Evolutionary conservation across 805 yeast genomes (phyloP).

Genomic region (Candida endomychidarum): DNA sequence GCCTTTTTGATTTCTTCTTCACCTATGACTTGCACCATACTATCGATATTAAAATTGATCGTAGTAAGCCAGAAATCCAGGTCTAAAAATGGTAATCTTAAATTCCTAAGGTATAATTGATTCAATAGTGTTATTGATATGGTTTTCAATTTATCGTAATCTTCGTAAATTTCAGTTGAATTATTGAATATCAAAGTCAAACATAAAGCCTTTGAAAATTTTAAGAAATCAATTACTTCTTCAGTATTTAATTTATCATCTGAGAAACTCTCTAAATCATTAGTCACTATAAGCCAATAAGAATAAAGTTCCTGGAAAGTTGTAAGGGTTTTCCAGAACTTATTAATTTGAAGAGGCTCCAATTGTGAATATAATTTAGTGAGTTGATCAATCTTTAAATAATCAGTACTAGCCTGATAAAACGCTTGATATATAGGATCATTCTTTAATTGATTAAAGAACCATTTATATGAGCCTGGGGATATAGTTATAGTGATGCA

Average conservation of each 20-base stretch:
- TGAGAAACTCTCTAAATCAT: constrained; percentile 58
- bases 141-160: constrained; percentile 21
- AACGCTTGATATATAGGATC: constrained; percentile 19
- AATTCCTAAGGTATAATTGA: constrained; percentile 64
- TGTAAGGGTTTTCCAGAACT: constrained; percentile 40
- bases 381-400: constrained; percentile 14
- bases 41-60: constrained; percentile 32
- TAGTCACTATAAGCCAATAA: constrained; percentile 64
- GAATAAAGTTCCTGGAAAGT: constrained; percentile 63
- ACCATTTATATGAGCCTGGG: constrained; percentile 37
- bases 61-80: constrained; percentile 53
- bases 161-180: constrained; percentile 8
- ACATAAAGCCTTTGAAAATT: constrained; percentile 51
- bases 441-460: constrained; percentile 25
- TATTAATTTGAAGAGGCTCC: constrained; percentile 1
- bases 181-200: constrained; percentile 48
- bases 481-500: constrained; percentile 43
- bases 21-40: constrained; percentile 36
- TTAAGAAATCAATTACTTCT: constrained; percentile 41
- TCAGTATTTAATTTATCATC: constrained; percentile 40
- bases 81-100: constrained; percentile 55
- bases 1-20: constrained; percentile 43
- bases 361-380: constrained; percentile 9
- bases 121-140: constrained; percentile 54
- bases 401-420: constrained; percentile 13